phyloP scores from a whole-genome alignment of 768 basidiomycete species.

The Russula emetica region DNA sequence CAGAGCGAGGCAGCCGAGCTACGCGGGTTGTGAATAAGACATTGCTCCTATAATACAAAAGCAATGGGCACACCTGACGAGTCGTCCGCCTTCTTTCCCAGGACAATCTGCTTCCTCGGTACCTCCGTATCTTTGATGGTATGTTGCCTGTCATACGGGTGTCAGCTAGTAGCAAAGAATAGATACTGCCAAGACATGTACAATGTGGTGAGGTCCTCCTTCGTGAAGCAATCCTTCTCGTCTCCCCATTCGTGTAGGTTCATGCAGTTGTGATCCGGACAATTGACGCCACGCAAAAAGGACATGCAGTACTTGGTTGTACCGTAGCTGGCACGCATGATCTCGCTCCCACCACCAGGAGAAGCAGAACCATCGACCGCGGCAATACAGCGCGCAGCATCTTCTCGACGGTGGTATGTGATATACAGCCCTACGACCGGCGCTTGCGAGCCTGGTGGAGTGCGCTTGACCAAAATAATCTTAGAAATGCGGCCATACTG shows the following conservation, averaged over 20 bases:
- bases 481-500: conserved; percentile 98
- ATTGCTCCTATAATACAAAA: conserved; percentile 1
- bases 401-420: conserved; percentile 90
- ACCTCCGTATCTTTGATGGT: conserved; percentile 88
- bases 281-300: conserved; percentile 80
- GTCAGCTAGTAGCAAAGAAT: conserved; percentile 13
- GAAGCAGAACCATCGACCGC: conserved; percentile 91
- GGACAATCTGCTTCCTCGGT: conserved; percentile 45
- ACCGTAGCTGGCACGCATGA: conserved; percentile 91
- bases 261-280: conserved; percentile 87
- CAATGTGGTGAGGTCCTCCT: conserved; percentile 93
- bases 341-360: conserved; percentile 82
- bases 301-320: conserved; percentile 98
- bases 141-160: conserved; percentile 61
- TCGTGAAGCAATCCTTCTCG: conserved; percentile 95
- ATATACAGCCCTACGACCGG: conserved; percentile 93
- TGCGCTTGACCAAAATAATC: conserved; percentile 89
- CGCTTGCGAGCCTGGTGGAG: conserved; percentile 62
- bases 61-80: conserved; percentile 20
- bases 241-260: conserved; percentile 98
- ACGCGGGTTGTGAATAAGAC: conserved; percentile 22
- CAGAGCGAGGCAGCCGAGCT: conserved; percentile 57
- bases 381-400: conserved; percentile 87
- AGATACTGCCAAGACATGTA: conserved; percentile 38
- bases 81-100: conserved; percentile 56